Evolutionary conservation across 1,139 yeast species (phyloP).

Genomic region (Saccharomyces hybrid): DNA sequence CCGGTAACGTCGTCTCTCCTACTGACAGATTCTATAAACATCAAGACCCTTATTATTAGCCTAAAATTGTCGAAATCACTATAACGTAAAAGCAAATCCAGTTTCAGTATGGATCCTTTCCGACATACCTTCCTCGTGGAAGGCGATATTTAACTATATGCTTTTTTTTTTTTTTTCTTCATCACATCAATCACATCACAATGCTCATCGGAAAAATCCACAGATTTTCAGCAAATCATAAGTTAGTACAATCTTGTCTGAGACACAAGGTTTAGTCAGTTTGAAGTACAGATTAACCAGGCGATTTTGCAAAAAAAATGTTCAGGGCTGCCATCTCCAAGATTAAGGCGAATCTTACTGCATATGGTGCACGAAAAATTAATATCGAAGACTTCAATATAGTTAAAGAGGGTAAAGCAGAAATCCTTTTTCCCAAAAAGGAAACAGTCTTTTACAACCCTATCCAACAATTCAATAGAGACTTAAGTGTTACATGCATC

Average conservation of each 20-base stretch:
- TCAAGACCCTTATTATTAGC: too few relatives aligned
- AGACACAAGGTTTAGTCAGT: too few relatives aligned
- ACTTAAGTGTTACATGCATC: constrained; percentile 75
- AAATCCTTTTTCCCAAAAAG: constrained; percentile 67
- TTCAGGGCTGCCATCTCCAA: constrained; percentile 25
- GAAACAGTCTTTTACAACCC: constrained; percentile 88
- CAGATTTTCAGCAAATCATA: neutral
- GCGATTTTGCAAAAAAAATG: constrained; percentile 12
- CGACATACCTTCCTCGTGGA: too few relatives aligned
- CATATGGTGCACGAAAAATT: constrained; percentile 10
- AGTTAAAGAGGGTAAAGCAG: constrained; percentile 75
- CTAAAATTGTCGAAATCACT: too few relatives aligned
- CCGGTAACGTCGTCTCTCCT: too few relatives aligned
- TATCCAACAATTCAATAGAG: constrained; percentile 93
- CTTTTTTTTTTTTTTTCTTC: neutral
- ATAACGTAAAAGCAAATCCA: too few relatives aligned
- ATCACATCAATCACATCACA: neutral
- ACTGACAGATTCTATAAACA: too few relatives aligned
- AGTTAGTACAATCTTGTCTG: neutral
- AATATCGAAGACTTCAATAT: constrained; percentile 36
- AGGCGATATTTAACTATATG: too few relatives aligned
- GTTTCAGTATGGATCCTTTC: too few relatives aligned
- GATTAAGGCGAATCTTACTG: constrained; percentile 11
- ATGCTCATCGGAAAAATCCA: neutral
- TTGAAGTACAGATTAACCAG: neutral